Conservation (phyloP, 2,329 filamentous ascomycete species). For the Aspergillus bombycis region DNA sequence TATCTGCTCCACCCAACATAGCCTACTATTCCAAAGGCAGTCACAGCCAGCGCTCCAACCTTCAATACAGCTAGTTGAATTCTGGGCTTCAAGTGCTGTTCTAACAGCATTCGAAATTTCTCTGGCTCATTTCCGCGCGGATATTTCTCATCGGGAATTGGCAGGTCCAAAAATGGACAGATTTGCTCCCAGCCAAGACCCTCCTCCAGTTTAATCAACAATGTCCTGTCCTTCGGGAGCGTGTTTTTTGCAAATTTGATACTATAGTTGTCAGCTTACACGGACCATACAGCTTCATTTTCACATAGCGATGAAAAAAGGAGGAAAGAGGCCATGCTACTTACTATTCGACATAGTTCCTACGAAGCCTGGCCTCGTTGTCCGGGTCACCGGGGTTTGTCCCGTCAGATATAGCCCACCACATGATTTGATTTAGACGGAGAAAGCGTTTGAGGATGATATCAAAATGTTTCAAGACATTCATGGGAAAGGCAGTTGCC, state of each 20-base stretch:
- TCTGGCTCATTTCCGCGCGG: conserved; percentile 26
- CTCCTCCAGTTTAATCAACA: conserved; percentile 24
- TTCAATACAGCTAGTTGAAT: background rate
- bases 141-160: conserved; percentile 24
- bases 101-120: background rate
- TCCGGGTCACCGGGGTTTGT: conserved; percentile 19
- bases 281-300: no score
- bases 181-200: conserved; percentile 28
- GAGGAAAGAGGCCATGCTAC: background rate
- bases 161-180: conserved; percentile 26
- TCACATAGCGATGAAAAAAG: background rate
- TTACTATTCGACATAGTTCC: conserved; percentile 27
- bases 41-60: background rate
- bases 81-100: background rate
- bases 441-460: conserved; percentile 19
- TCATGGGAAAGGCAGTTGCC: conserved; percentile 20
- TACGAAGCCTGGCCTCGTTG: conserved; percentile 18
- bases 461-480: conserved; percentile 27
- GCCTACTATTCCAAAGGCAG: background rate
- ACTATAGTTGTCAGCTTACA: conserved; percentile 3
- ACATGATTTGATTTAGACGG: conserved; percentile 14
- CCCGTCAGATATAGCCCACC: conserved; percentile 11
- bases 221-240: conserved; percentile 24
- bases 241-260: conserved; percentile 23
- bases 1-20: background rate